phyloP scores from a whole-genome alignment of 2,329 filamentous ascomycete species.

The Alternaria gansuensis region DNA sequence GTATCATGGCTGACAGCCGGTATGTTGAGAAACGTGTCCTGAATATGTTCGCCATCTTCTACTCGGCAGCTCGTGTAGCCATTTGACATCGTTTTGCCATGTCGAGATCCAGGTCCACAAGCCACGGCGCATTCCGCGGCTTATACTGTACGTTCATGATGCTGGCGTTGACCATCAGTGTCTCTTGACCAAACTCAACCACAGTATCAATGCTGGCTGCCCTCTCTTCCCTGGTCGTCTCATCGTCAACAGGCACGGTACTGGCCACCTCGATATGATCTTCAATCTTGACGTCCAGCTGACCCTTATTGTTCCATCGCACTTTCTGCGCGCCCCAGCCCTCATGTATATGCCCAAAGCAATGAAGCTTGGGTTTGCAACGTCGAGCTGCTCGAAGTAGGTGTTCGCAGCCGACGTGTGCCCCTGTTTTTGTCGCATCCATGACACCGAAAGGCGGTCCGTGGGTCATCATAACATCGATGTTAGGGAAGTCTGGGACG shows the following conservation, averaged over 20 bases:
- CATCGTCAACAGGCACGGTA: constrained; percentile 30
- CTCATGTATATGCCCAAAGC: constrained; percentile 71
- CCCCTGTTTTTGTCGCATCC: constrained; percentile 53
- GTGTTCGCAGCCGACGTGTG: constrained; percentile 64
- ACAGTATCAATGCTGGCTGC: constrained; percentile 44
- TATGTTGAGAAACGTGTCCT: neutral
- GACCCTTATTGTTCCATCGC: constrained; percentile 47
- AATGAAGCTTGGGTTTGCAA: constrained; percentile 64
- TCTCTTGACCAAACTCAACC: constrained; percentile 60
- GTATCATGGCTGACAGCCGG: neutral
- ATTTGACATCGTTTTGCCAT: constrained; percentile 14
- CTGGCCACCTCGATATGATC: constrained; percentile 31
- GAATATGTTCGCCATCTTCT: neutral
- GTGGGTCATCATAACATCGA: constrained; percentile 70
- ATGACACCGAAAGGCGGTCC: constrained; percentile 64
- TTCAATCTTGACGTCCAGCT: constrained; percentile 30
- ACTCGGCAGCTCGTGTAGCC: neutral
- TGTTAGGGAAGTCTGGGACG: constrained; percentile 55
- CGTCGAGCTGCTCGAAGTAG: constrained; percentile 62
- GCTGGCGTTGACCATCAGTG: constrained; percentile 67
- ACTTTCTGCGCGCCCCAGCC: constrained; percentile 54
- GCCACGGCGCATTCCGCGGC: constrained; percentile 63
- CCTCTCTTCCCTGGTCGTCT: constrained; percentile 31
- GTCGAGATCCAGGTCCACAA: constrained; percentile 62
- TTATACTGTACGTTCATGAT: constrained; percentile 62